These are phyloP conservation scores for Cordyceps cicadae DNA, from an alignment of 2,329 filamentous ascomycete species.

Conservation along the genomic window DNA sequence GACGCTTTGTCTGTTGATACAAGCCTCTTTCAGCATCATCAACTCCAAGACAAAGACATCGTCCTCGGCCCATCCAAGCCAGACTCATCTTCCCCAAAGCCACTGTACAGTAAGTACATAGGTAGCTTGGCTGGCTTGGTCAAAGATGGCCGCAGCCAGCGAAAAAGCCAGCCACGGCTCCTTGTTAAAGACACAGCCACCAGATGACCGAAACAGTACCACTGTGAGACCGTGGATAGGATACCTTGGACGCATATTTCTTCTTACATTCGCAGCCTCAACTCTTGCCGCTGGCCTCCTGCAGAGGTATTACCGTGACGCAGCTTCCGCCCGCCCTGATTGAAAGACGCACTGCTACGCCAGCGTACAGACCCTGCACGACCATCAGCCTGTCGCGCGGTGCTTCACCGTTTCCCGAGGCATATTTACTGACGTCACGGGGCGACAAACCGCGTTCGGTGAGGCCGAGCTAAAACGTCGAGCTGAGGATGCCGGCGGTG, in stretches of 20 bases:
- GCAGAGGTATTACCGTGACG: background rate
- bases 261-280: background rate
- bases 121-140: too few relatives aligned
- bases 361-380: constrained; percentile 29
- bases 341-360: constrained; percentile 32
- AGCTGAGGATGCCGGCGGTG: background rate
- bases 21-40: too few relatives aligned
- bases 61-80: too few relatives aligned
- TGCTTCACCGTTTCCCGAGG: constrained; percentile 51
- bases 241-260: background rate
- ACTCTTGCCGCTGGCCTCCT: background rate
- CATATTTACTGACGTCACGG: constrained; percentile 40
- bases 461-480: constrained; percentile 19
- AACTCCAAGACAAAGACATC: too few relatives aligned
- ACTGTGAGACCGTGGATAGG: background rate
- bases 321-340: background rate
- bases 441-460: constrained; percentile 13
- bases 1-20: too few relatives aligned
- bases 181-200: background rate
- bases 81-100: too few relatives aligned
- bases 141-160: background rate
- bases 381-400: constrained; percentile 29
- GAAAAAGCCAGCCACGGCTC: background rate
- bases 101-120: too few relatives aligned
- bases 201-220: background rate